Conservation (phyloP, 495 filamentous ascomycete genomes). For the Lasiosphaeriaceae sp. region DNA sequence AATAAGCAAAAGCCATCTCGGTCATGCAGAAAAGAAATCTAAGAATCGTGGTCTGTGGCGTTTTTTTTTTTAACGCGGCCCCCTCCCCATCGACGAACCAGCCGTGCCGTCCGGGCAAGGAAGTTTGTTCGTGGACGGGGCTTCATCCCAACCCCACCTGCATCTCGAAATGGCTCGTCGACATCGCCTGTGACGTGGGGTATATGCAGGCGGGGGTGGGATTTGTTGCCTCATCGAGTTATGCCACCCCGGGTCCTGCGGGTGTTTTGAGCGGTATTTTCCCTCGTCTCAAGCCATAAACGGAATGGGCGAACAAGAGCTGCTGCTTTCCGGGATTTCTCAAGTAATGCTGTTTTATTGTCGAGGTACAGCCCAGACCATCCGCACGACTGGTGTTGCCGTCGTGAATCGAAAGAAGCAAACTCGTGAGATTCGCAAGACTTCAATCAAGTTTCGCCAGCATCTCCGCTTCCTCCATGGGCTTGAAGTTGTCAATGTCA, state of each 20-base stretch:
- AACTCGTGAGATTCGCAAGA: slow-evolving; percentile 7
- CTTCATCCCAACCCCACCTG: slow-evolving; percentile 2
- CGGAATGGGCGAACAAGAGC: slow-evolving; percentile 21
- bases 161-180: slow-evolving; percentile 14
- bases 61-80: slow-evolving; percentile 22
- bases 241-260: slow-evolving; percentile 11
- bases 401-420: slow-evolving; percentile 14
- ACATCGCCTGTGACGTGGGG: slow-evolving; percentile 15
- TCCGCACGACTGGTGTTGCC: slow-evolving; percentile 11
- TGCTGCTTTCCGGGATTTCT: slow-evolving; percentile 23
- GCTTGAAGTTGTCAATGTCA: slow-evolving; percentile 90
- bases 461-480: slow-evolving; percentile 90
- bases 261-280: slow-evolving; percentile 17
- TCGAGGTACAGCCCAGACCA: slow-evolving; percentile 25
- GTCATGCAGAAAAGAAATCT: slow-evolving; percentile 49
- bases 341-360: slow-evolving; percentile 24
- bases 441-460: slow-evolving; percentile 93
- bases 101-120: slow-evolving; percentile 13
- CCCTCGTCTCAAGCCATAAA: slow-evolving; percentile 23
- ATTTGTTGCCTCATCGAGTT: slow-evolving; percentile 10
- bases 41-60: slow-evolving; percentile 25
- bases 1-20: slow-evolving; percentile 36
- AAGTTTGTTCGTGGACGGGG: slow-evolving; percentile 12
- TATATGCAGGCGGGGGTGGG: slow-evolving; percentile 11
- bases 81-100: slow-evolving; percentile 20